Conservation (phyloP, 2,329 filamentous ascomycete genomes). For the Moelleriella libera region DNA sequence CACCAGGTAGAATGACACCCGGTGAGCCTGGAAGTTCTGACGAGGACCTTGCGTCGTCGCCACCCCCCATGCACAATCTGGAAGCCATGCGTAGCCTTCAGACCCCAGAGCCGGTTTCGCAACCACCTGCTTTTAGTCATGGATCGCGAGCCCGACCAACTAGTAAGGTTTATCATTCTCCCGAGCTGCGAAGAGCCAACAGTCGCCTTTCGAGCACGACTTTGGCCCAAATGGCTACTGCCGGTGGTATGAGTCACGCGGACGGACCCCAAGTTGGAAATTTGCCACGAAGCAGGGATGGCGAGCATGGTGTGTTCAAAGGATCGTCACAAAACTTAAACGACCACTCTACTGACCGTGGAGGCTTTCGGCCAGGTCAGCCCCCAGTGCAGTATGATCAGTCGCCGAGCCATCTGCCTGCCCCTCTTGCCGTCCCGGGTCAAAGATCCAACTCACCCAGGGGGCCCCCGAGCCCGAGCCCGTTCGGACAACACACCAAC, state of each 20-base stretch:
- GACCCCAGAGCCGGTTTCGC: conserved; percentile 62
- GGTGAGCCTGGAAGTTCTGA: conserved; percentile 43
- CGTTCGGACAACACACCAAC: conserved; percentile 17
- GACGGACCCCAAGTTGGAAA: conserved; percentile 16
- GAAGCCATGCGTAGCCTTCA: conserved; percentile 40
- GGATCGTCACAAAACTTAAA: conserved; percentile 37
- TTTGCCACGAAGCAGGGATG: conserved; percentile 14
- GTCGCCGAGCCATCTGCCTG: conserved; percentile 19
- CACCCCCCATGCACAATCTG: conserved; percentile 30
- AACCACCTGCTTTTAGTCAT: conserved; percentile 70
- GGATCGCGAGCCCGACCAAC: conserved; percentile 55
- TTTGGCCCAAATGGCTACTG: conserved; percentile 63
- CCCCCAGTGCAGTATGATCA: conserved; percentile 21
- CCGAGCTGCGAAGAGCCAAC: conserved; percentile 67
- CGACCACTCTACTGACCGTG: conserved; percentile 38
- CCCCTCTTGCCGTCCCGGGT: conserved; percentile 23
- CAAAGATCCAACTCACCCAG: conserved; percentile 31
- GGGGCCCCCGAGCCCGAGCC: conserved; percentile 16
- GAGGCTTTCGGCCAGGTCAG: conserved; percentile 39
- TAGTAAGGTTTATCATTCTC: conserved; percentile 55
- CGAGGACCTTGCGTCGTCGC: conserved; percentile 29
- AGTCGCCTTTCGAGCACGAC: conserved; percentile 75
- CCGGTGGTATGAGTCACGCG: conserved; percentile 38
- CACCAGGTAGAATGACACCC: conserved; percentile 28
- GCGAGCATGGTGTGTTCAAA: conserved; percentile 17